Evolutionary conservation across 2,329 filamentous ascomycete species (phyloP), one percentile per base, ranked within the genome.

Genomic region (Nemania bipapillata): DNA sequence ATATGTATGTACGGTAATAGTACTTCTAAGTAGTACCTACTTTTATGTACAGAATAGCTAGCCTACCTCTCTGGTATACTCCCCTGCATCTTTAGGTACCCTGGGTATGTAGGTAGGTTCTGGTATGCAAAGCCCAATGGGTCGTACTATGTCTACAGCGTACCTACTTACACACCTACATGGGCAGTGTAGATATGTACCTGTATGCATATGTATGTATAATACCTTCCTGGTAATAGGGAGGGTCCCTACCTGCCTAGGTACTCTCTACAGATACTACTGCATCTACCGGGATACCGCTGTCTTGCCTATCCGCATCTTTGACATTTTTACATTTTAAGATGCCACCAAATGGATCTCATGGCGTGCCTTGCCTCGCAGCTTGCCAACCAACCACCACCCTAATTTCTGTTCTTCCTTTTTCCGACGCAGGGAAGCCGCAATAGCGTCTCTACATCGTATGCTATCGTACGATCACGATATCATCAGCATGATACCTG

Each of bases 391-490:
- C 35, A 55, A 32, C 52, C 42, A 53, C 56, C 17, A 40, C 42
- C 26, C 37, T 26, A 52, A 52, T 45, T 11, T 20, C 30, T 32
- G 35, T 11, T 20, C 26, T 61, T 17, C 11, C 30, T 55, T 24
- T 11, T 57, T 54, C 57, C 35, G 66, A 62, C 22, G 61, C 56
- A 50, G 26, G 30, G 24, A 42, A 45, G 32, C 42, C 49, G 49
- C 61, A 54, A 62, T 40, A 37, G 28, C 52, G 45, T 53, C 53
- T 30, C 57, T 62, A 24, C 12, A 55, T 47, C 53, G 56, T 45
- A 53, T 45, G 28, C 50, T 52, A 68, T 66, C 67, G 67, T 69
- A 69, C 59, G 67, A 69, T 66, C 26, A 60, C 56, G 59, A 66
- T 60, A 66, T 57, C 56, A 49, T 57, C 26, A 63, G 59, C 37